These are phyloP conservation scores for Cryphonectria radicalis DNA, from an alignment of 2,329 filamentous ascomycete species.

Conservation along the genomic window DNA sequence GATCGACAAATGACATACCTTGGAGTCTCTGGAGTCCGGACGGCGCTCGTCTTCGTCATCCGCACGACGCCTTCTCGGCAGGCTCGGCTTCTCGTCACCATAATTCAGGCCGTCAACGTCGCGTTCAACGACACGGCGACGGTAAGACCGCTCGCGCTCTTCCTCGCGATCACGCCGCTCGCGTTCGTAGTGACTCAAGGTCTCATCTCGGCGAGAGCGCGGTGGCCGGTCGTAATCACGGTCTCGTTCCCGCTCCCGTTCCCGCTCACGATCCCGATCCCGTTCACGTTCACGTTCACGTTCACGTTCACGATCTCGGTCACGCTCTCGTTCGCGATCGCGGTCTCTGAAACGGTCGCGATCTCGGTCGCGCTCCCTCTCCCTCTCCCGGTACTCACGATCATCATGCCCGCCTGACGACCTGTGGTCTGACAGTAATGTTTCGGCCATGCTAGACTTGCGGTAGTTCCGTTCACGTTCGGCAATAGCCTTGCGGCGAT, in stretches of 20 bases:
- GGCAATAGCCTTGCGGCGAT: slow-evolving; percentile 89
- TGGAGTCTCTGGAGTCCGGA: slow-evolving; percentile 68
- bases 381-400: slow-evolving; percentile 44
- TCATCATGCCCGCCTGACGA: slow-evolving; percentile 51
- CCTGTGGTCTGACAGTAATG: slow-evolving; percentile 59
- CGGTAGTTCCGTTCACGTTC: slow-evolving; percentile 93
- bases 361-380: slow-evolving; percentile 48
- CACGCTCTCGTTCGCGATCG: slow-evolving; percentile 40
- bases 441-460: slow-evolving; percentile 74
- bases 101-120: slow-evolving; percentile 90
- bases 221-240: slow-evolving; percentile 55
- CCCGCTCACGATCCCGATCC: slow-evolving; percentile 44
- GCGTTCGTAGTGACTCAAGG: slow-evolving; percentile 74
- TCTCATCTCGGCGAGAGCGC: slow-evolving; percentile 63
- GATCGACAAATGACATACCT: slow-evolving; percentile 51
- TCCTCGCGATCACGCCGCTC: slow-evolving; percentile 88
- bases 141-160: slow-evolving; percentile 86
- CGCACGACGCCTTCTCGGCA: slow-evolving; percentile 74
- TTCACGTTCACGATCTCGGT: slow-evolving; percentile 38
- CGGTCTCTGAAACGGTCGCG: slow-evolving; percentile 46
- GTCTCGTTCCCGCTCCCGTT: slow-evolving; percentile 45
- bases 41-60: slow-evolving; percentile 73
- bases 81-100: slow-evolving; percentile 71
- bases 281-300: slow-evolving; percentile 42
- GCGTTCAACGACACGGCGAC: slow-evolving; percentile 73